phyloP scores from a whole-genome alignment of 2,329 filamentous ascomycete species.

The Talaromyces amestolkiae region DNA sequence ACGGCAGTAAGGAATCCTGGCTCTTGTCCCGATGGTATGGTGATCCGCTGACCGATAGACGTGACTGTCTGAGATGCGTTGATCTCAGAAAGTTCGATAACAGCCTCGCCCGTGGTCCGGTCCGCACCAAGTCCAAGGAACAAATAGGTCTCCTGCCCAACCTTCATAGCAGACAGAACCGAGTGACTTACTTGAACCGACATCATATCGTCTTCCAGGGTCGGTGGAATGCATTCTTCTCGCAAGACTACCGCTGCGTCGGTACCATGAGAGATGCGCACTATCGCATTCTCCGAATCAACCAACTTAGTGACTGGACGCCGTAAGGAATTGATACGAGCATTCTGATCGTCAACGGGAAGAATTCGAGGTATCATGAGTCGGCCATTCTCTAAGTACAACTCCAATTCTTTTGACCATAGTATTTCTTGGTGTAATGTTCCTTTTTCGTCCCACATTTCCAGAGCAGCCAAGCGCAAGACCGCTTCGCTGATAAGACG shows the following conservation, averaged over 20 bases:
- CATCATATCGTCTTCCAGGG: background rate
- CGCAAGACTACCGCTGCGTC: background rate
- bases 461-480: background rate
- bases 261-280: background rate
- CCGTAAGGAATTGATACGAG: background rate
- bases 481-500: background rate
- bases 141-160: background rate
- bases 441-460: background rate
- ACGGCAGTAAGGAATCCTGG: background rate
- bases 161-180: background rate
- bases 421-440: background rate
- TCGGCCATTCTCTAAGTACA: conserved; percentile 26
- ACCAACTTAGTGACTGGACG: conserved; percentile 4
- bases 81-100: background rate
- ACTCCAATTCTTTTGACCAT: conserved; percentile 29
- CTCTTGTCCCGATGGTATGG: background rate
- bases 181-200: background rate
- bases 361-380: conserved; percentile 31
- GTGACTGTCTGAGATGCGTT: background rate
- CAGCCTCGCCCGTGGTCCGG: background rate
- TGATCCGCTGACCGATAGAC: background rate
- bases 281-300: background rate
- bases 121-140: background rate
- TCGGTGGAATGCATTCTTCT: background rate
- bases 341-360: background rate